Evolutionary conservation across 768 basidiomycete genomes (phyloP).

Genomic region (Kondoa malvinella): DNA sequence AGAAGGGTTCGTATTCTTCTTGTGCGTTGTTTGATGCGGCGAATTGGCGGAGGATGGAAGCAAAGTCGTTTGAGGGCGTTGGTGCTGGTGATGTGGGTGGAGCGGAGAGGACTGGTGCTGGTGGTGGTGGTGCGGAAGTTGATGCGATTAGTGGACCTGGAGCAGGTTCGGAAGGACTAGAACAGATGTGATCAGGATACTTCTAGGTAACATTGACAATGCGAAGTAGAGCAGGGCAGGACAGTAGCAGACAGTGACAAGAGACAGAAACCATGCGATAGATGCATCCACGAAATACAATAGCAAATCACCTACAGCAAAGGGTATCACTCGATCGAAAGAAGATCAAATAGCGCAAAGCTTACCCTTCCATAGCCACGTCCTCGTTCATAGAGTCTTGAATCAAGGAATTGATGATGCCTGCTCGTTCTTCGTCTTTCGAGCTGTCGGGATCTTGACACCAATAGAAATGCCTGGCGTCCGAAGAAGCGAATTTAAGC

Average conservation of each 20-base stretch:
- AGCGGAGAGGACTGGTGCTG: neutral
- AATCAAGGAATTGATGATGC: conserved; percentile 24
- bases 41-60: neutral
- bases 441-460: conserved; percentile 17
- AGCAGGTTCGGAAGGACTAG: neutral
- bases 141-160: neutral
- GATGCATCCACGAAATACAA: no score
- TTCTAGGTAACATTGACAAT: neutral
- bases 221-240: neutral
- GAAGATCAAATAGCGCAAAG: neutral
- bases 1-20: neutral
- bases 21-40: neutral
- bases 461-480: conserved; percentile 27
- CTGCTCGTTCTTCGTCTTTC: neutral
- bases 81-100: neutral
- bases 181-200: no score
- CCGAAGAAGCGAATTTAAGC: conserved; percentile 23
- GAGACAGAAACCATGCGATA: no score
- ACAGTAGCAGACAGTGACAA: no score
- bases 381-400: conserved; percentile 15
- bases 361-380: conserved; percentile 3
- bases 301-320: no score
- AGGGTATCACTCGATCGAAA: neutral
- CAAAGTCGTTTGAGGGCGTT: neutral
- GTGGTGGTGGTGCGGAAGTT: neutral